phyloP scores from a whole-genome alignment of 768 basidiomycete species.

The Auriscalpium orientale region DNA sequence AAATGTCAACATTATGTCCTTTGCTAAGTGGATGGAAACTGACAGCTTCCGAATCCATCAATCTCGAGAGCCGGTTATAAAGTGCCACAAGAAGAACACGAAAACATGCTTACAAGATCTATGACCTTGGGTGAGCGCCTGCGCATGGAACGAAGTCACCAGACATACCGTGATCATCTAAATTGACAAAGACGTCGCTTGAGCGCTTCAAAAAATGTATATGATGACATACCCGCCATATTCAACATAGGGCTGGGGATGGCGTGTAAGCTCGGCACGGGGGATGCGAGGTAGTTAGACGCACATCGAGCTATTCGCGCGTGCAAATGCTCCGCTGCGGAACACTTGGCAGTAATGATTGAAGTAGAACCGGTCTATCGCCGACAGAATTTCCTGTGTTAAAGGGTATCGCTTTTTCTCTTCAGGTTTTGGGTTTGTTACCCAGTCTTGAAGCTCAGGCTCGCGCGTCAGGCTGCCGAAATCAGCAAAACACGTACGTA shows the following conservation, averaged over 20 bases:
- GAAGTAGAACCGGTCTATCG: slow-evolving; percentile 85
- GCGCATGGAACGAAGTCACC: neutral
- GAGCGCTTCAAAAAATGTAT: neutral
- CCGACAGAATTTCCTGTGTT: slow-evolving; percentile 61
- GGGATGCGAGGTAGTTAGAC: slow-evolving; percentile 23
- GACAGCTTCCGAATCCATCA: slow-evolving; percentile 80
- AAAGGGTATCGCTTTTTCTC: slow-evolving; percentile 53
- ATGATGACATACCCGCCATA: slow-evolving; percentile 56
- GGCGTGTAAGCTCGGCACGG: neutral
- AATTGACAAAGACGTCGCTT: slow-evolving; percentile 1
- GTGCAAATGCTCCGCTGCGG: slow-evolving; percentile 81
- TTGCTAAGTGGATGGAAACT: slow-evolving; percentile 21
- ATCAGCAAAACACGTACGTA: neutral
- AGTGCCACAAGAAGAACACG: neutral
- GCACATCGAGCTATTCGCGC: slow-evolving; percentile 86
- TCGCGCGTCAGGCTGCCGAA: slow-evolving; percentile 65
- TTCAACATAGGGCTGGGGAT: slow-evolving; percentile 70
- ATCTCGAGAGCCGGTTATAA: slow-evolving; percentile 36
- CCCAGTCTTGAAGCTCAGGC: slow-evolving; percentile 85
- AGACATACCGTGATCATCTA: slow-evolving; percentile 74
- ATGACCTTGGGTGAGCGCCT: neutral
- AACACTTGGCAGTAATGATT: slow-evolving; percentile 86
- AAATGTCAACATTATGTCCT: slow-evolving; percentile 4
- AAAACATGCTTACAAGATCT: slow-evolving; percentile 37
- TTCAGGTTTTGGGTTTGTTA: slow-evolving; percentile 47